Base-by-base conservation (phyloP, 139 green algal species). In the Coelastrella sp. region DNA sequence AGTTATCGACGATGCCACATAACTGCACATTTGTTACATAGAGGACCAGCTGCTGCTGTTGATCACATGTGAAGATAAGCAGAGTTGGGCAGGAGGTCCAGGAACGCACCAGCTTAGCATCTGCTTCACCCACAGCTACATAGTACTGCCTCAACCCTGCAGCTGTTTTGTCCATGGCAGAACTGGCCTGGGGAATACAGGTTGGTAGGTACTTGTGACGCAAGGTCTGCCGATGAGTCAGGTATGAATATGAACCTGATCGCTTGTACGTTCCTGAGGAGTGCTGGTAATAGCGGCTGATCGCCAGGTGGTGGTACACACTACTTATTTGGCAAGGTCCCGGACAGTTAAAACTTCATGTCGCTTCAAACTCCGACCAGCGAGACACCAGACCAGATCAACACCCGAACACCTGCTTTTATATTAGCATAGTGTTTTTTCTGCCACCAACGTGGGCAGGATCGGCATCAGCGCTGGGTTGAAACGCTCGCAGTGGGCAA, bases 81-180 rank as follows among this genome's bases (percentile, higher is more conserved):
- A 49, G 35, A 49, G 35, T 49, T 49, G 35, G 35, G 35, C 1
- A 49, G 35, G 35, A 49, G 3, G 35, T 17, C 15, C 15, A 24
- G 9, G 6, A 10, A 6, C 76, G 35, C 35, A 91, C 91, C 89
- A 94, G 89, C 86, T 92, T 94, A 8, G 85, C 89, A 12, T 92
- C 91, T 22, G 17, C 74, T 49, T 81, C 88, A n/a, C 91, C 85
- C 14, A 94, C 91, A 14, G 88, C 91, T 6, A 91, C 91, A 57
- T 92, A 94, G 49, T 94, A 94, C 7, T 90, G 82, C 25, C 82
- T 72, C 14, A 93, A 4, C 3, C 27, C 82, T 49, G 82, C 25
- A 63, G 82, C 24, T 56, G 24, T 58, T 12, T 27, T 35, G 17
- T 78, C 82, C 82, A 87, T 87, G 63, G 10, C 59, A 20, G 20